These are phyloP conservation scores for Colletotrichum cuscutae DNA, from an alignment of 2,329 filamentous ascomycete species.

Conservation along the genomic window DNA sequence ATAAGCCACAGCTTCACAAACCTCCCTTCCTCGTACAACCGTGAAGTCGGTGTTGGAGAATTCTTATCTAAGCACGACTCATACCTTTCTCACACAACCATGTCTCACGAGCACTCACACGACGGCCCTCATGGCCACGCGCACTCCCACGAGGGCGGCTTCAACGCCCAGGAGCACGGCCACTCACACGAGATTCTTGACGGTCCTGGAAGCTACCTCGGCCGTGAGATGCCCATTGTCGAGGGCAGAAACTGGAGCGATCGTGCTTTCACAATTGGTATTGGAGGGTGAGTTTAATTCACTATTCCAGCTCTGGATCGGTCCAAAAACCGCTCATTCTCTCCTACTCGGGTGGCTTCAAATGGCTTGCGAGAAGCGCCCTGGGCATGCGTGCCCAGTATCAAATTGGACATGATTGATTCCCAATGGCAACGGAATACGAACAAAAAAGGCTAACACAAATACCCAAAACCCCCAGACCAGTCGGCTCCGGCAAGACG, in stretches of 20 bases:
- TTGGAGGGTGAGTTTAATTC: constrained; percentile 80
- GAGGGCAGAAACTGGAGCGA: constrained; percentile 90
- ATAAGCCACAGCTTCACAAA: neutral
- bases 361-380: neutral
- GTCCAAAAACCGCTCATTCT: constrained; percentile 9
- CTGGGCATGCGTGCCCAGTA: too few species aligned
- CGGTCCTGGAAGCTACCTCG: constrained; percentile 89
- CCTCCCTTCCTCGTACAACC: neutral
- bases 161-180: constrained; percentile 78
- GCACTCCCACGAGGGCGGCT: constrained; percentile 67
- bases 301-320: neutral
- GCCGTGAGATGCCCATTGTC: constrained; percentile 92
- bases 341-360: neutral
- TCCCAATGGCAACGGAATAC: neutral
- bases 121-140: constrained; percentile 59
- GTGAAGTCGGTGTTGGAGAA: neutral
- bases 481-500: constrained; percentile 96
- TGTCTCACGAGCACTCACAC: constrained; percentile 60
- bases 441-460: constrained; percentile 29
- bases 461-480: constrained; percentile 60
- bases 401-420: neutral
- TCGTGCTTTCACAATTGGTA: constrained; percentile 95
- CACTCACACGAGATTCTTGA: constrained; percentile 96
- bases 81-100: constrained; percentile 8
- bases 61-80: too few species aligned